Percentiles rank a stretch among this genome's conserved stretches.
These are phyloP conservation scores for carrot (Daucus carota) DNA, from an alignment of 129 eudicot genomes.

Conservation along the genomic window DNA sequence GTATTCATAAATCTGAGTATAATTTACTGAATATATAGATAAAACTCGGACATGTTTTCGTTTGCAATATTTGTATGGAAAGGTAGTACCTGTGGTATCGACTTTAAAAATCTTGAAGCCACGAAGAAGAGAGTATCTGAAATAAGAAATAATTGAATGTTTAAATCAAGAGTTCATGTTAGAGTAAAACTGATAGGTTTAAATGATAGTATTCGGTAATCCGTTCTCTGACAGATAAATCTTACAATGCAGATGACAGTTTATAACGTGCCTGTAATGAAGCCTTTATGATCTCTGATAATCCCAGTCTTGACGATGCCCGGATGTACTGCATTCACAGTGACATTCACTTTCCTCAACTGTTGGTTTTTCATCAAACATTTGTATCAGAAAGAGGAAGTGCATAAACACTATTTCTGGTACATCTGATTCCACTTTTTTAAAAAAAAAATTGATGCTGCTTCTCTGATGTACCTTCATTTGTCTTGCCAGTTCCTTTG, in stretches of 20 bases:
- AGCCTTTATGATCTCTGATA: slow-evolving; percentile 88
- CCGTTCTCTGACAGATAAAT: no score
- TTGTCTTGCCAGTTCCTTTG: slow-evolving; percentile 74
- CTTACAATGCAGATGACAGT: background rate
- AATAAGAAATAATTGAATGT: slow-evolving; percentile 1
- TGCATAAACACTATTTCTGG: background rate
- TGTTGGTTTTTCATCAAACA: slow-evolving; percentile 17
- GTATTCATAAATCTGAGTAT: no score
- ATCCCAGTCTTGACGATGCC: slow-evolving; percentile 98
- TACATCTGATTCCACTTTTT: background rate
- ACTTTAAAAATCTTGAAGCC: slow-evolving; percentile 73
- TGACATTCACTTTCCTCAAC: slow-evolving; percentile 76
- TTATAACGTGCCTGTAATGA: slow-evolving; percentile 70
- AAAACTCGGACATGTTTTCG: no score
- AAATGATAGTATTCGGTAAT: no score
- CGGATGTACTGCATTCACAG: slow-evolving; percentile 91
- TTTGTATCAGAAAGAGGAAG: background rate
- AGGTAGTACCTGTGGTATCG: slow-evolving; percentile 60
- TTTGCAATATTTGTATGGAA: background rate
- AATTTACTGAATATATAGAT: background rate
- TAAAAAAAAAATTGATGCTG: background rate
- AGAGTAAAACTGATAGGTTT: no score
- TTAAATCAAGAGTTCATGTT: no score
- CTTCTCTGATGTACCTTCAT: slow-evolving; percentile 60
- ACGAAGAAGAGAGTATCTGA: slow-evolving; percentile 84